phyloP scores from a whole-genome alignment of 75 land plant species.

The Larix kaempferi region DNA sequence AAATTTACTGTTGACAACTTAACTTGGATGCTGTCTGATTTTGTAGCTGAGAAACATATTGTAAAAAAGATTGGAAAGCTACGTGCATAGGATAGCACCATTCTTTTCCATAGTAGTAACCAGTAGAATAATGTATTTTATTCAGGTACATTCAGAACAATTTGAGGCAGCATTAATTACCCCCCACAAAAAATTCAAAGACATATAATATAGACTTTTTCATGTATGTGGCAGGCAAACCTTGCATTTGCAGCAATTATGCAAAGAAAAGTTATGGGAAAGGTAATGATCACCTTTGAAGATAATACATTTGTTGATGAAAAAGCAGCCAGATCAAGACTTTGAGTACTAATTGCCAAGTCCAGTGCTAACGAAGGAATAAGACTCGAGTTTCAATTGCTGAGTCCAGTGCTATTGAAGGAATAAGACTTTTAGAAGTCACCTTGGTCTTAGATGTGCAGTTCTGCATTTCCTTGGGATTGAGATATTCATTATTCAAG shows the following conservation, averaged over 20 bases:
- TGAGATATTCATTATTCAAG: too few species aligned
- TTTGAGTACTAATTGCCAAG: slow-evolving; percentile 16
- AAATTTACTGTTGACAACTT: background rate
- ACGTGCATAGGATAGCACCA: background rate
- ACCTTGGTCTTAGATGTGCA: too few species aligned
- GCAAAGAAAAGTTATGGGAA: slow-evolving; percentile 87
- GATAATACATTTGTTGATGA: slow-evolving; percentile 7
- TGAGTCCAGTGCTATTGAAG: too few species aligned
- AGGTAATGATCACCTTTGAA: slow-evolving; percentile 69
- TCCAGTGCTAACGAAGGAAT: too few species aligned
- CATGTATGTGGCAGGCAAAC: slow-evolving; percentile 24
- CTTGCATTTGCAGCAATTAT: slow-evolving; percentile 72
- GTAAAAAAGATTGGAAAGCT: background rate
- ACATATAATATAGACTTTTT: background rate
- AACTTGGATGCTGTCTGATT: background rate
- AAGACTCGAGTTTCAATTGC: too few species aligned
- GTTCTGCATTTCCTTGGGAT: too few species aligned
- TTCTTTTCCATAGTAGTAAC: background rate
- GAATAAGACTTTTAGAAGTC: too few species aligned
- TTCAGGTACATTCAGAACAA: background rate
- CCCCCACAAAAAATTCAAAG: background rate
- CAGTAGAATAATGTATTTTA: background rate
- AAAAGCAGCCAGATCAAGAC: slow-evolving; percentile 36
- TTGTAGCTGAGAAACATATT: background rate
- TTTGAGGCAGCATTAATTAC: background rate